Conservation (phyloP, 2,329 filamentous ascomycete genomes). For the Pseudocercospora musae region DNA sequence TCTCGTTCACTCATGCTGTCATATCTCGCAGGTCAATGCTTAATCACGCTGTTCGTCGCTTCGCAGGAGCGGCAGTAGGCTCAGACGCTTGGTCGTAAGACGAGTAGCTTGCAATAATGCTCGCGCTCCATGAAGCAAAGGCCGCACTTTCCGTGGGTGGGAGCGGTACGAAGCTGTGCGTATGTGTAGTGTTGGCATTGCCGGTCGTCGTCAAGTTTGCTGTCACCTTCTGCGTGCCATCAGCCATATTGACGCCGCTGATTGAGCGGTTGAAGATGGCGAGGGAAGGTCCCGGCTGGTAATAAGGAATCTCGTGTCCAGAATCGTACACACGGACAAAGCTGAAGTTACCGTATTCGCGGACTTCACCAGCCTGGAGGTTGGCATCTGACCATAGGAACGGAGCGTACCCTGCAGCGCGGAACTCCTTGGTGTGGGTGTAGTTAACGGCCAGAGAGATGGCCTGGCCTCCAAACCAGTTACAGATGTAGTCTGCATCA, state of each 20-base stretch:
- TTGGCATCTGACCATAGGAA: constrained; percentile 33
- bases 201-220: constrained; percentile 36
- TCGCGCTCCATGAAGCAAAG: constrained; percentile 8
- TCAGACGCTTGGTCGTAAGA: constrained; percentile 7
- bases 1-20: background rate
- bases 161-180: constrained; percentile 37
- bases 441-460: constrained; percentile 39
- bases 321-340: constrained; percentile 37
- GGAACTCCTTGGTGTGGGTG: constrained; percentile 33
- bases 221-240: constrained; percentile 36
- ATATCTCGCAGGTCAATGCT: background rate
- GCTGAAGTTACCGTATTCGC: constrained; percentile 31
- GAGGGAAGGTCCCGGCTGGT: constrained; percentile 38
- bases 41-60: background rate
- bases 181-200: constrained; percentile 39
- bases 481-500: constrained; percentile 38
- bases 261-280: constrained; percentile 33
- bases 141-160: constrained; percentile 25
- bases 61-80: background rate
- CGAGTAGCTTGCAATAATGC: constrained; percentile 14
- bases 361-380: constrained; percentile 39
- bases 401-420: constrained; percentile 27
- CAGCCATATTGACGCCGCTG: constrained; percentile 37
- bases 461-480: constrained; percentile 40
- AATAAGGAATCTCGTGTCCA: constrained; percentile 41